Evolutionary conservation across 2,329 filamentous ascomycete genomes (phyloP).

Genomic region (Neobulgaria alba): DNA sequence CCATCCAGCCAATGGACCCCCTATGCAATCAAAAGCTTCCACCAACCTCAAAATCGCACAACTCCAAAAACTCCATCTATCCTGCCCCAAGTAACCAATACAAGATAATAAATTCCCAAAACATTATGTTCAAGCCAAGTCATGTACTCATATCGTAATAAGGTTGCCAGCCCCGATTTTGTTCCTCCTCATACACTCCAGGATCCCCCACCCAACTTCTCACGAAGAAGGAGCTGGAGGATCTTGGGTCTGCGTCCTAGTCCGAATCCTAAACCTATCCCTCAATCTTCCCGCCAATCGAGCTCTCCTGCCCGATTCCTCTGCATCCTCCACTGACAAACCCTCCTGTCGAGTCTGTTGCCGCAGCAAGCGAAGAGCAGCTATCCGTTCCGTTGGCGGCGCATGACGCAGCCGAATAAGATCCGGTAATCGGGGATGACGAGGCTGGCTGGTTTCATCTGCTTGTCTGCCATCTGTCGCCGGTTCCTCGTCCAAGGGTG

Average conservation of each 20-base stretch:
- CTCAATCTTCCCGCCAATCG: slow-evolving; percentile 22
- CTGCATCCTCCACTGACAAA: slow-evolving; percentile 9
- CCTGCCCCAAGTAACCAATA: not conserved
- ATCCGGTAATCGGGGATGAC: slow-evolving; percentile 45
- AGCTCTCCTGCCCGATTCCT: slow-evolving; percentile 22
- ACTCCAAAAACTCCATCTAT: not conserved
- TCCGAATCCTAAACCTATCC: slow-evolving; percentile 24
- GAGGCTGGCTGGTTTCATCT: slow-evolving; percentile 26
- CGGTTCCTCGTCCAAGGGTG: slow-evolving; percentile 24
- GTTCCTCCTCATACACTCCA: not conserved
- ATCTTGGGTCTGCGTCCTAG: slow-evolving; percentile 14
- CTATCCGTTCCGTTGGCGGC: slow-evolving; percentile 54
- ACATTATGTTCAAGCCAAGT: not conserved
- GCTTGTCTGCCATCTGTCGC: not conserved
- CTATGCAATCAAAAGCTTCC: not conserved
- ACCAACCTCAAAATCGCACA: not conserved
- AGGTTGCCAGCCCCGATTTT: not conserved
- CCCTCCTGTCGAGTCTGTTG: slow-evolving; percentile 27
- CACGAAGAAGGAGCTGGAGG: not conserved
- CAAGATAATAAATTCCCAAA: not conserved
- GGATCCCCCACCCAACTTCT: not conserved
- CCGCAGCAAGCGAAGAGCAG: slow-evolving; percentile 43
- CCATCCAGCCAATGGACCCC: not conserved
- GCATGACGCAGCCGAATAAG: slow-evolving; percentile 49
- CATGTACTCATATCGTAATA: not conserved